Conservation (phyloP, 768 basidiomycete genomes). For the Mycena latifolia region DNA sequence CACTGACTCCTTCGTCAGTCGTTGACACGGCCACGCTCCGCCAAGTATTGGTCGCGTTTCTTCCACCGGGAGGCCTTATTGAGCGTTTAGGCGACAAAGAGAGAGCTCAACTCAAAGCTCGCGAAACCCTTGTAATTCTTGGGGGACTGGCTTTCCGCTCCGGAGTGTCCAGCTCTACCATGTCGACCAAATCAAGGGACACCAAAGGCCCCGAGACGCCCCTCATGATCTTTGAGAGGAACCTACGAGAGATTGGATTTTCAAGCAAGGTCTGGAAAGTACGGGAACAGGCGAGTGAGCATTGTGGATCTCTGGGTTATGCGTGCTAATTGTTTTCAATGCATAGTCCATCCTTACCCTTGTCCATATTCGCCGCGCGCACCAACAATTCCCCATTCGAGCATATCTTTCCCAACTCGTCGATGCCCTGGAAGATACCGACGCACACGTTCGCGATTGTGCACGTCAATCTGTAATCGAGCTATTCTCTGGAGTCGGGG, state of each 20-base stretch:
- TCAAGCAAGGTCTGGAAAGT: constrained; percentile 89
- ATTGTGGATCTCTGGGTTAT: constrained; percentile 4
- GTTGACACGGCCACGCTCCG: constrained; percentile 74
- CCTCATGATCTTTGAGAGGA: constrained; percentile 75
- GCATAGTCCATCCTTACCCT: constrained; percentile 73
- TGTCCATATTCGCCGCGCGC: constrained; percentile 77
- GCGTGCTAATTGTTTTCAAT: constrained; percentile 20
- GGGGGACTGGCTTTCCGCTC: constrained; percentile 79
- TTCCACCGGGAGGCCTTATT: constrained; percentile 81
- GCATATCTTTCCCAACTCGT: constrained; percentile 86
- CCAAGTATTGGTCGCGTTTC: constrained; percentile 73
- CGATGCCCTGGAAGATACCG: constrained; percentile 89
- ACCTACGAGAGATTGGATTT: constrained; percentile 78
- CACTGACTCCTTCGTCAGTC: constrained; percentile 54
- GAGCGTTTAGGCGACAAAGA: constrained; percentile 91
- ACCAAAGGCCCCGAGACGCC: constrained; percentile 80
- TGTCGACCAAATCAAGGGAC: constrained; percentile 59
- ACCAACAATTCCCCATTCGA: constrained; percentile 83
- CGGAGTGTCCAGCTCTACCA: constrained; percentile 53
- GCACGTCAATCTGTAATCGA: constrained; percentile 85
- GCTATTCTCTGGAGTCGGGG: constrained; percentile 86
- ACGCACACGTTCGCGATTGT: constrained; percentile 89
- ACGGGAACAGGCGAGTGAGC: constrained; percentile 81
- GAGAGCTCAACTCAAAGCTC: constrained; percentile 77
- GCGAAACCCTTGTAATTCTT: constrained; percentile 80